Conservation (phyloP, 78 protist genomes). For the Polysphondylium violaceum region DNA sequence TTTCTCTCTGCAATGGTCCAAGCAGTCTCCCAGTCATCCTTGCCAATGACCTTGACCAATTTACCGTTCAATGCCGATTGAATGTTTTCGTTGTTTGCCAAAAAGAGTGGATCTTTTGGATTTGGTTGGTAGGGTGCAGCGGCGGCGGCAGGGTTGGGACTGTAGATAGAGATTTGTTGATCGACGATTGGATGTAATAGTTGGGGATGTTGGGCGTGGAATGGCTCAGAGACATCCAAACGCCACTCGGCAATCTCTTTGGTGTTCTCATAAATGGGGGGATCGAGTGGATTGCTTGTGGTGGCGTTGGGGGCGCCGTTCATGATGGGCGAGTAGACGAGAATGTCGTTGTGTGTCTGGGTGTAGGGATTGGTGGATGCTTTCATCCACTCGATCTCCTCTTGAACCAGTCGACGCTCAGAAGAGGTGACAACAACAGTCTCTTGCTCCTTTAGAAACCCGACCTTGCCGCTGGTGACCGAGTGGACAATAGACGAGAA, state of each 20-base stretch:
- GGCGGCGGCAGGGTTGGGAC: background rate
- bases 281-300: background rate
- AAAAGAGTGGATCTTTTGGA: slow-evolving; percentile 25
- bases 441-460: slow-evolving; percentile 10
- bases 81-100: slow-evolving; percentile 2
- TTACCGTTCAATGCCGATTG: slow-evolving; percentile 8
- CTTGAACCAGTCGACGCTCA: too few relatives aligned
- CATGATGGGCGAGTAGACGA: slow-evolving; percentile 33
- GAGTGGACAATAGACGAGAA: slow-evolving; percentile 20
- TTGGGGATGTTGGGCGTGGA: slow-evolving; percentile 53
- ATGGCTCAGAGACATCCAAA: slow-evolving; percentile 39
- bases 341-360: slow-evolving; percentile 30
- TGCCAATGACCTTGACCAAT: background rate
- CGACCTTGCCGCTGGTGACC: slow-evolving; percentile 17
- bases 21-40: slow-evolving; percentile 22
- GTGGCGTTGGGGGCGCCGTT: background rate
- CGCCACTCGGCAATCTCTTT: slow-evolving; percentile 52
- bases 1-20: slow-evolving; percentile 54
- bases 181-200: slow-evolving; percentile 15
- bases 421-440: background rate
- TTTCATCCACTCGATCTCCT: slow-evolving; percentile 59
- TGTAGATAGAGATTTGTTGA: background rate
- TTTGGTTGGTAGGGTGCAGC: slow-evolving; percentile 5
- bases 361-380: slow-evolving; percentile 31
- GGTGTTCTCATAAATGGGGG: slow-evolving; percentile 35